These are phyloP conservation scores for Lizonia empirigonia DNA, from an alignment of 2,329 filamentous ascomycete species.

Conservation along the genomic window DNA sequence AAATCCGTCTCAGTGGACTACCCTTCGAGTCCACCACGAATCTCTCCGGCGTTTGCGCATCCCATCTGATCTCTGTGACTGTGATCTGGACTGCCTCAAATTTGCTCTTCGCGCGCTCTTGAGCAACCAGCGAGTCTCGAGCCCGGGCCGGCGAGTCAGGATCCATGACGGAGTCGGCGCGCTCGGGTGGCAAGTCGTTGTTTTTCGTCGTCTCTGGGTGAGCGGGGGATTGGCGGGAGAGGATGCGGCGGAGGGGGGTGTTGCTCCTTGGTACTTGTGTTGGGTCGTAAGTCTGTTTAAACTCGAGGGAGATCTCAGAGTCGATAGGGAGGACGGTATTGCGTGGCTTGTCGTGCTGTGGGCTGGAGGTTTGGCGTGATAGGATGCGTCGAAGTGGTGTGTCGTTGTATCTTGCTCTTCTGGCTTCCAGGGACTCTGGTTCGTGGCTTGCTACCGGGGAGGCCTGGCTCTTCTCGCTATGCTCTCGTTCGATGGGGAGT, in stretches of 20 bases:
- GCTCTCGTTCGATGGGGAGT: not conserved
- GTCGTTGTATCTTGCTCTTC: slow-evolving; percentile 5
- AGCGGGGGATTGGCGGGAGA: not conserved
- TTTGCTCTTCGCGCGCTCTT: not conserved
- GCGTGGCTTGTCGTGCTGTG: not conserved
- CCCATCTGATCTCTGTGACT: not conserved
- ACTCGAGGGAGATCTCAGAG: no score
- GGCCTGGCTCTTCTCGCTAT: rapidly evolving
- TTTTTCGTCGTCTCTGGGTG: not conserved
- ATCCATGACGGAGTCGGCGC: slow-evolving; percentile 10
- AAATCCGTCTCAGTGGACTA: slow-evolving; percentile 7
- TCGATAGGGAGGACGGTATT: no score
- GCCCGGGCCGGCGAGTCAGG: not conserved
- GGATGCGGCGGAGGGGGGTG: slow-evolving; percentile 10
- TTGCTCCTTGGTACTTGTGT: slow-evolving; percentile 1
- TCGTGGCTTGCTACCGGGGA: no score
- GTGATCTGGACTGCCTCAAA: not conserved
- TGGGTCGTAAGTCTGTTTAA: not conserved
- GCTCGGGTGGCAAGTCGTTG: not conserved
- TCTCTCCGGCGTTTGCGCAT: not conserved
- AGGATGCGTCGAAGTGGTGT: slow-evolving; percentile 11
- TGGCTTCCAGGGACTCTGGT: not conserved
- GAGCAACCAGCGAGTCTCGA: not conserved
- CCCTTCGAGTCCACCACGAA: slow-evolving; percentile 4
- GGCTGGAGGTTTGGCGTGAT: not conserved